A percentile compares a stretch with the other conserved stretches of the same genome.
phyloP scores from a whole-genome alignment of 176 grass and related monocot genomes.

The Poa annua region DNA sequence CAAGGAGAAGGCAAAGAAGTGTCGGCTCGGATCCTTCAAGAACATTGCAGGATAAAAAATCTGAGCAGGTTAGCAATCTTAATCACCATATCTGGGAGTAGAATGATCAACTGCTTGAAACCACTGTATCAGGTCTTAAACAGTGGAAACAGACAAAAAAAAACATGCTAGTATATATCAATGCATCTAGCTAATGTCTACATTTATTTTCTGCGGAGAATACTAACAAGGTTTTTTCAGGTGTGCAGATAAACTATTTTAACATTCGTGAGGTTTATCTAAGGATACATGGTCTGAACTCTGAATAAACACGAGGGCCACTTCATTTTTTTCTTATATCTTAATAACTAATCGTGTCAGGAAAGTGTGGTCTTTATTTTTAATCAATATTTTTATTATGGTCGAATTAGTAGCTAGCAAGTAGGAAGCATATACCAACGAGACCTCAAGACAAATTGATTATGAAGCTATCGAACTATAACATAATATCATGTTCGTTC shows the following conservation, averaged over 20 bases:
- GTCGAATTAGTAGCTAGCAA: not conserved
- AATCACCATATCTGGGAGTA: not conserved
- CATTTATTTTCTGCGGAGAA: not conserved
- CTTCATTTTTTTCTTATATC: not conserved
- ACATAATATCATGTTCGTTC: too few species aligned
- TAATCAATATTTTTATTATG: not conserved
- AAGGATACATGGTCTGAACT: constrained; percentile 19
- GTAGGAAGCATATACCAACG: not conserved
- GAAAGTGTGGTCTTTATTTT: not conserved
- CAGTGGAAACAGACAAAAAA: not conserved
- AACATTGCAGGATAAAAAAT: constrained; percentile 58
- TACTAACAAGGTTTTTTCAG: not conserved
- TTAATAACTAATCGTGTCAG: not conserved
- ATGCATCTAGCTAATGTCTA: not conserved
- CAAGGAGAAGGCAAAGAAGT: constrained; percentile 45
- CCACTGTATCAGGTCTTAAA: not conserved
- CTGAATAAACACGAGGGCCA: not conserved
- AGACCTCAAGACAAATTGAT: too few species aligned
- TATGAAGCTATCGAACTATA: too few species aligned
- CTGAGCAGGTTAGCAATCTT: constrained; percentile 65
- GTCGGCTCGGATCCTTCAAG: constrained; percentile 55
- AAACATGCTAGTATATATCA: not conserved
- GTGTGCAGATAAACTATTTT: not conserved
- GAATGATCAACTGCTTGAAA: not conserved
- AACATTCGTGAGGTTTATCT: not conserved